Percentiles rank a stretch among this genome's conserved stretches.
phyloP scores from a whole-genome alignment of 495 filamentous ascomycete genomes.

The Lasiosphaeris hirsuta region DNA sequence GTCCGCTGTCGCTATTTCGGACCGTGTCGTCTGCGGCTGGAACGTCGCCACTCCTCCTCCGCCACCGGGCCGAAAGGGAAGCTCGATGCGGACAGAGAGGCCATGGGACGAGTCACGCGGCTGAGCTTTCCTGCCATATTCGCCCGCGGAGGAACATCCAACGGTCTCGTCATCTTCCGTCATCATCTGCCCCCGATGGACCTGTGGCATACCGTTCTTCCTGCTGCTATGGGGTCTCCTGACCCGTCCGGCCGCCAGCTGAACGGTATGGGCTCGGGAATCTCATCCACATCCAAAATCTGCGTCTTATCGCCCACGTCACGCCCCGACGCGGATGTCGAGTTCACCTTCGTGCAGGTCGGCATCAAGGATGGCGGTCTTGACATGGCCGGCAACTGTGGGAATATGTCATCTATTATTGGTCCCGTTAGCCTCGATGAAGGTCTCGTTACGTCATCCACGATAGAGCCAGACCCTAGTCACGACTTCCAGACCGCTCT shows the following conservation, averaged over 20 bases:
- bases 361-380: constrained; percentile 56
- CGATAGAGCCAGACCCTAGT: constrained; percentile 23
- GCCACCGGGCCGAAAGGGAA: neutral
- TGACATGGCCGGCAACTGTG: constrained; percentile 69
- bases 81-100: neutral
- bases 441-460: constrained; percentile 36
- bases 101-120: neutral
- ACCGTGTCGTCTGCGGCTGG: too few relatives aligned
- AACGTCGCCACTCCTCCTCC: neutral
- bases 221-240: constrained; percentile 61
- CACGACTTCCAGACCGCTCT: constrained; percentile 31
- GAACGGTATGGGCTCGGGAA: constrained; percentile 68
- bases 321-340: constrained; percentile 56
- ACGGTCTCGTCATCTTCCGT: constrained; percentile 59
- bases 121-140: constrained; percentile 58
- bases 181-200: constrained; percentile 47
- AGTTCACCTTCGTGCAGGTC: constrained; percentile 70
- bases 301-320: constrained; percentile 55
- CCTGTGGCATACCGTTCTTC: constrained; percentile 59
- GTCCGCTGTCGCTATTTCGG: too few relatives aligned
- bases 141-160: constrained; percentile 71
- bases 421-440: constrained; percentile 63
- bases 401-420: constrained; percentile 67
- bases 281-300: constrained; percentile 67
- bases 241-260: constrained; percentile 69